These are phyloP conservation scores for Elsinoe australis DNA, from an alignment of 2,329 filamentous ascomycete species.

Conservation along the genomic window DNA sequence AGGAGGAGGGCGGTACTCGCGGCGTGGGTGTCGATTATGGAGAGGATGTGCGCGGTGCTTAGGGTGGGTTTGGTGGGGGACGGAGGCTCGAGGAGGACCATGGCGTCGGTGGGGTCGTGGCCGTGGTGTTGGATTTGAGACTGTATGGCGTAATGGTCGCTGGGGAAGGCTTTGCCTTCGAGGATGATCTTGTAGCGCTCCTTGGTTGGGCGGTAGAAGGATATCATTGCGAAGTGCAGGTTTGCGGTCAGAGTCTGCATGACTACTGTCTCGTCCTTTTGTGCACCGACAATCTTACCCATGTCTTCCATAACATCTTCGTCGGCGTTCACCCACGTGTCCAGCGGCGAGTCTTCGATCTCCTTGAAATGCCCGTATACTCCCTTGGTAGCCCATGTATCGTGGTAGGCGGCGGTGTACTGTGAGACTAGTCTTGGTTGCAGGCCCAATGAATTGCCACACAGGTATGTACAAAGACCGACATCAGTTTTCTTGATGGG, in stretches of 20 bases:
- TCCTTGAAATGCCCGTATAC: slow-evolving; percentile 75
- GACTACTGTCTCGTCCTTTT: slow-evolving; percentile 65
- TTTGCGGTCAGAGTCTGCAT: slow-evolving; percentile 85
- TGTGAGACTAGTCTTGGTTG: slow-evolving; percentile 63
- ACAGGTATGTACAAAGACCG: slow-evolving; percentile 64
- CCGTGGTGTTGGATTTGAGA: slow-evolving; percentile 70
- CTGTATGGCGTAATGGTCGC: slow-evolving; percentile 78
- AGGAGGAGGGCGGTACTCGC: slow-evolving; percentile 66
- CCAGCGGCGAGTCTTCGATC: slow-evolving; percentile 59
- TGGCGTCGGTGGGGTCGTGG: slow-evolving; percentile 56
- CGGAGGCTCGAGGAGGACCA: slow-evolving; percentile 65
- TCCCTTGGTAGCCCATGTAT: slow-evolving; percentile 76
- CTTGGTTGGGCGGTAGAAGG: slow-evolving; percentile 66
- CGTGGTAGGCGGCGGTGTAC: slow-evolving; percentile 64
- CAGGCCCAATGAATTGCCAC: slow-evolving; percentile 80
- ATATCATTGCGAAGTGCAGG: slow-evolving; percentile 72
- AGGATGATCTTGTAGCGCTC: slow-evolving; percentile 70
- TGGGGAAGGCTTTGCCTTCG: slow-evolving; percentile 87
- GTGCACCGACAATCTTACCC: slow-evolving; percentile 66
- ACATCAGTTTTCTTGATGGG: slow-evolving; percentile 24
- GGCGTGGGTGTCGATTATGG: slow-evolving; percentile 66
- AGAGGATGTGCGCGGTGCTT: slow-evolving; percentile 62
- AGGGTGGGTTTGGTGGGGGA: slow-evolving; percentile 48
- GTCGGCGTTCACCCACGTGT: slow-evolving; percentile 71
- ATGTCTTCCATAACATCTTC: slow-evolving; percentile 64